Evolutionary conservation across 768 basidiomycete genomes (phyloP), one percentile per base, ranked within the genome.

Genomic region (Amanita polypyramis): DNA sequence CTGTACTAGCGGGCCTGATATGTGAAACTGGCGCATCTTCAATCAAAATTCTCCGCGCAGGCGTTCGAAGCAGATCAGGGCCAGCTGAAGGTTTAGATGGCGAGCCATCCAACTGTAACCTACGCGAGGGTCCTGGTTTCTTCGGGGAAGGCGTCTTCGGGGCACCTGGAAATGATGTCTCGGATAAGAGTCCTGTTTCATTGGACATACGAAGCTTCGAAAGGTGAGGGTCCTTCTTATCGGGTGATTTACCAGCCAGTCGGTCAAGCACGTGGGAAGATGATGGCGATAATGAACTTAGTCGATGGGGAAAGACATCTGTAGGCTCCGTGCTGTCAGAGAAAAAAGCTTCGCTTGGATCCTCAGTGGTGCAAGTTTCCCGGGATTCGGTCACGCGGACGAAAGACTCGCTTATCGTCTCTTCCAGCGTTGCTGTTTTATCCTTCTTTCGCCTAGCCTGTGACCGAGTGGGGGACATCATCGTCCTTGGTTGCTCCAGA

Each of bases 11-110:
- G 0, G 78, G 79, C 17, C 75, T 57, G 47, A 70, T 70, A 3
- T 76, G 76, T 37, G 72, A 67, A 6, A 65, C 62, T 49, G 79
- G 62, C 2, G 74, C 77, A 52, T 77, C 62, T 33, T 70, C 62
- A 5, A 84, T 69, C 12, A 76, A 74, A 42, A 86, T 74, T 50
- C 84, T 72, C 40, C 77, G 74, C 2, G 84, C 82, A 34, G 84
- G 84, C 3, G 82, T 80, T 36, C 73, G 73, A 43, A 58, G 54
- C 8, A 65, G 58, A 34, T 77, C 71, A 37, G 55, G 47, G 44
- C 59, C 63, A 48, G 63, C 55, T 40, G 56, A 65, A 49, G 58
- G 61, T 53, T 62, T 71, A 57, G 53, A 59, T n/a, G 66, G 64
- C 14, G 67, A 63, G 21, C 55, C 52, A 35, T 1, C 62, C 53